phyloP scores from a whole-genome alignment of 805 yeast genomes.

The Cyberlindnera xishuangbannaensis region DNA sequence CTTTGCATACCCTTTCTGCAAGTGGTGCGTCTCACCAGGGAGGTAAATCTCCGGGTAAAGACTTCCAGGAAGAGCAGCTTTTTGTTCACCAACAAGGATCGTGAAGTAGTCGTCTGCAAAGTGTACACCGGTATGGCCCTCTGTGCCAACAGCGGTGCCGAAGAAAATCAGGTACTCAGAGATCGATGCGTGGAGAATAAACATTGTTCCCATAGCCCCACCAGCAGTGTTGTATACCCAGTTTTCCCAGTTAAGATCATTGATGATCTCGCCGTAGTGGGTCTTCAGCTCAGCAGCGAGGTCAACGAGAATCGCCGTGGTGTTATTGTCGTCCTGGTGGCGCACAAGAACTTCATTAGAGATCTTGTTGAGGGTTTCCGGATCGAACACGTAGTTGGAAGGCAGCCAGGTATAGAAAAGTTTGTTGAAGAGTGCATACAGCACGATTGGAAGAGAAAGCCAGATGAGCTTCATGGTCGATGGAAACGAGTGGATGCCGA shows the following conservation, averaged over 20 bases:
- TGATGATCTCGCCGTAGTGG: conserved; percentile 70
- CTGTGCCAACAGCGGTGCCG: conserved; percentile 91
- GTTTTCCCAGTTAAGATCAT: conserved; percentile 66
- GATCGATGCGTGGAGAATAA: conserved; percentile 89
- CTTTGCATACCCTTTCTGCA: conserved; percentile 65
- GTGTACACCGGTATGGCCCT: conserved; percentile 94
- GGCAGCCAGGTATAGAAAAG: conserved; percentile 66
- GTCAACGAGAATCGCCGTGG: conserved; percentile 57
- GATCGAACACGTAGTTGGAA: conserved; percentile 63
- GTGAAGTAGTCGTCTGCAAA: conserved; percentile 98
- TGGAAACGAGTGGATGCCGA: no score
- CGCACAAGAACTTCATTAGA: conserved; percentile 47
- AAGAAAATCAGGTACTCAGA: conserved; percentile 90
- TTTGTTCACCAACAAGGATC: conserved; percentile 74
- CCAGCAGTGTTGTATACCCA: conserved; percentile 99
- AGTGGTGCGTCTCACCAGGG: conserved; percentile 86
- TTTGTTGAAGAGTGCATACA: conserved; percentile 32
- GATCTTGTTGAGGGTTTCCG: conserved; percentile 49
- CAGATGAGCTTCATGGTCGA: conserved; percentile 18
- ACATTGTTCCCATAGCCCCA: conserved; percentile 97
- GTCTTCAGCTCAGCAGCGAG: conserved; percentile 52
- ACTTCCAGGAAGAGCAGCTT: conserved; percentile 63
- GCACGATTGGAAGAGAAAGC: conserved; percentile 22
- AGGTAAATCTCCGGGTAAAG: conserved; percentile 61
- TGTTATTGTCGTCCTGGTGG: conserved; percentile 52